phyloP scores from a whole-genome alignment of 331 rosid species.

The Cydonia oblonga region DNA sequence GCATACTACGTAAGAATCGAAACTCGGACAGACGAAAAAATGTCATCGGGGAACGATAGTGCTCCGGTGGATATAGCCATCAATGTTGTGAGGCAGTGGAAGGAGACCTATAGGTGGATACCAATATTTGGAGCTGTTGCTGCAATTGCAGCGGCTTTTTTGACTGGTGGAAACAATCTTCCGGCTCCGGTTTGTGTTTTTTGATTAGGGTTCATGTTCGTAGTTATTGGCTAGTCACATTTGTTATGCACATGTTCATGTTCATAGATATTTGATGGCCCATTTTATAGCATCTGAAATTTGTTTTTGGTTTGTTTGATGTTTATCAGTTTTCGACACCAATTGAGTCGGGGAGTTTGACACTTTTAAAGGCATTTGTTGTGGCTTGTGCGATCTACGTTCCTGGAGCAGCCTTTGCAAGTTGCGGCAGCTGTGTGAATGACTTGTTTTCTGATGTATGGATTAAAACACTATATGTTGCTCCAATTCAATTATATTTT shows the following conservation, averaged over 20 bases:
- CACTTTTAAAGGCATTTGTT: conserved; percentile 13
- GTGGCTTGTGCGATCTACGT: too few relatives aligned
- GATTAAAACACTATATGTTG: not conserved
- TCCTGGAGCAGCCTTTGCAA: conserved; percentile 12
- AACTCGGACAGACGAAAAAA: not conserved
- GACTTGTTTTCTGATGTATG: conserved; percentile 13
- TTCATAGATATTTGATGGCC: not conserved
- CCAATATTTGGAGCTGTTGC: conserved; percentile 20
- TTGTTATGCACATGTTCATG: not conserved
- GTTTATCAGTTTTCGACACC: conserved; percentile 13
- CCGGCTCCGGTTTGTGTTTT: conserved; percentile 4
- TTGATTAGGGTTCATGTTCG: not conserved
- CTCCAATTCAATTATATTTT: not conserved
- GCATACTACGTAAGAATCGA: not conserved
- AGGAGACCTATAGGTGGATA: conserved; percentile 20
- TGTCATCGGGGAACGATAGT: not conserved
- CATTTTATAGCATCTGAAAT: not conserved
- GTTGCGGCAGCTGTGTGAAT: not conserved
- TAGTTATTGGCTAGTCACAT: not conserved
- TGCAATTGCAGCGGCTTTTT: conserved; percentile 9
- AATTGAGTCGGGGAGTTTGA: conserved; percentile 10
- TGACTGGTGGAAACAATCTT: conserved; percentile 19
- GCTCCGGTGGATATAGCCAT: not conserved
- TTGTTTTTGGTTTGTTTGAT: not conserved
- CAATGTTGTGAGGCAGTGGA: conserved; percentile 10